These are phyloP conservation scores for Pseudotsuga menziesii DNA, from an alignment of 75 land plant species.

Conservation along the genomic window DNA sequence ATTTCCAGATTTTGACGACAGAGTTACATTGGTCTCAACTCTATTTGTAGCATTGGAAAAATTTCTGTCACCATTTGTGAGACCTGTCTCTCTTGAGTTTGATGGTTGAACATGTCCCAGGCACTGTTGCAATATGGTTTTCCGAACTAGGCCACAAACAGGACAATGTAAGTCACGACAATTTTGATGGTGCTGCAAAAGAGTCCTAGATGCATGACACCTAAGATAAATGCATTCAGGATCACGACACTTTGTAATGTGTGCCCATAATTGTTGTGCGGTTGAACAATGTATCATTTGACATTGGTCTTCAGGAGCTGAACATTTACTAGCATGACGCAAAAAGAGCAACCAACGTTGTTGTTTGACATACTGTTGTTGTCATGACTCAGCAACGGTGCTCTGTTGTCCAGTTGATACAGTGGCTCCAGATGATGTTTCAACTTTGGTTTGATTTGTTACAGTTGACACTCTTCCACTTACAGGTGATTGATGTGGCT, in stretches of 20 bases:
- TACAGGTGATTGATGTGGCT: slow-evolving; percentile 21
- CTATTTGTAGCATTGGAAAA: slow-evolving; percentile 18
- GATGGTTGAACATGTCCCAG: slow-evolving; percentile 7
- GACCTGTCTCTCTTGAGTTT: background rate
- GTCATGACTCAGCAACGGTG: slow-evolving; percentile 10
- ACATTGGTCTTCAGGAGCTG: slow-evolving; percentile 62
- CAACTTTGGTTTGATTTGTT: slow-evolving; percentile 10
- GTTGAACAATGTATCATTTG: slow-evolving; percentile 51
- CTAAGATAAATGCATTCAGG: slow-evolving; percentile 54
- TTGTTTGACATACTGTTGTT: slow-evolving; percentile 51
- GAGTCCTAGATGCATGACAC: slow-evolving; percentile 48
- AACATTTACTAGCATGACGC: slow-evolving; percentile 83
- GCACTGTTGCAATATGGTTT: slow-evolving; percentile 11
- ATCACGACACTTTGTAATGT: slow-evolving; percentile 44
- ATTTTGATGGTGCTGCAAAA: slow-evolving; percentile 51
- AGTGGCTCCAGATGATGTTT: slow-evolving; percentile 7
- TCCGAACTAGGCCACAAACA: slow-evolving; percentile 79
- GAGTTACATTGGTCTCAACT: slow-evolving; percentile 16
- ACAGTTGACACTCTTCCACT: slow-evolving; percentile 15
- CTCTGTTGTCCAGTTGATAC: slow-evolving; percentile 7
- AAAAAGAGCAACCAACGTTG: slow-evolving; percentile 75
- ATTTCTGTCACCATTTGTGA: slow-evolving; percentile 14
- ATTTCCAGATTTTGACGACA: slow-evolving; percentile 15
- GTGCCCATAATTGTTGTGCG: slow-evolving; percentile 59
- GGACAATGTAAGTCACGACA: slow-evolving; percentile 69